Evolutionary conservation across 75 land plant genomes (phyloP).

Genomic region (Cunninghamia lanceolata): DNA sequence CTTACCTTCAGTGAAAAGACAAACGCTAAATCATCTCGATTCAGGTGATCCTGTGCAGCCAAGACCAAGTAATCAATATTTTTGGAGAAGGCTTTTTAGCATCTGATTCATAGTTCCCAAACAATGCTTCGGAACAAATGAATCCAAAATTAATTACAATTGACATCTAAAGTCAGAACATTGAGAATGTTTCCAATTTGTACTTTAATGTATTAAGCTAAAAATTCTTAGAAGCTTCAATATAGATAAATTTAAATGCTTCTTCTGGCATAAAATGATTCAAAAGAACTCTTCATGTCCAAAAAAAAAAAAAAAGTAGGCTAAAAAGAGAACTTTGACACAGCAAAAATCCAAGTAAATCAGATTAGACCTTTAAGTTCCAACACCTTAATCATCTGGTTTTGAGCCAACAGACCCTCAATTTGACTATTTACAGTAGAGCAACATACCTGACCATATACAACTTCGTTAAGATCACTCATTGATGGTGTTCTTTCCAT

Average conservation of each 20-base stretch:
- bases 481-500: slow-evolving; percentile 93
- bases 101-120: background rate
- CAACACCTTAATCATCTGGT: background rate
- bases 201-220: background rate
- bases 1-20: slow-evolving; percentile 86
- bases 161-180: background rate
- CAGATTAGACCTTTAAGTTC: background rate
- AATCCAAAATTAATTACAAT: background rate
- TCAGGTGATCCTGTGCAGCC: slow-evolving; percentile 75
- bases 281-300: background rate
- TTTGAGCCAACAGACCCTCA: background rate
- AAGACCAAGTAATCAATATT: background rate
- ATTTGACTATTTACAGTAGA: background rate
- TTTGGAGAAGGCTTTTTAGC: background rate
- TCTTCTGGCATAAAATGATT: background rate
- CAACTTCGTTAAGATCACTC: slow-evolving; percentile 94
- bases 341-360: background rate
- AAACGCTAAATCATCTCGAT: slow-evolving; percentile 86
- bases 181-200: background rate
- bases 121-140: background rate
- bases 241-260: background rate
- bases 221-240: background rate
- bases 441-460: slow-evolving; percentile 87
- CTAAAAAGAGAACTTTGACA: background rate
- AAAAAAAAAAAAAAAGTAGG: background rate